Conservation (phyloP, 208 protist genomes). For the Spongospora subterranea region DNA sequence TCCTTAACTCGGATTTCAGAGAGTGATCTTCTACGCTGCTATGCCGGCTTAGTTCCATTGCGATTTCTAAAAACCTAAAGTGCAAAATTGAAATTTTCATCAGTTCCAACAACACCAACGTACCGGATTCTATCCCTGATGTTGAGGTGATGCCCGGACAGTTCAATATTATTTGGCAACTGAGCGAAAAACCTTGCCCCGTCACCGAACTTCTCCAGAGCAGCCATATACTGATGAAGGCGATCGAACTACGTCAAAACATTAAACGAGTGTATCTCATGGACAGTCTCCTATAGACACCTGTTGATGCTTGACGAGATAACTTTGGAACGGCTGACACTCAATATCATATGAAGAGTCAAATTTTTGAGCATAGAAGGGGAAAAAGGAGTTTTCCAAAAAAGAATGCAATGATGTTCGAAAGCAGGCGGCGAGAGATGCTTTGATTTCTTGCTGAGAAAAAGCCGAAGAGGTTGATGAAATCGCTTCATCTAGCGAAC, state of each 20-base stretch:
- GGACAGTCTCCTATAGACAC: background rate
- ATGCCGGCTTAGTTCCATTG: background rate
- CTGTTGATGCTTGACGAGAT: slow-evolving; percentile 23
- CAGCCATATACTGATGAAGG: background rate
- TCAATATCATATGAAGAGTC: background rate
- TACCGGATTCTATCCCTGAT: slow-evolving; percentile 30
- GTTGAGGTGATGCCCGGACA: background rate
- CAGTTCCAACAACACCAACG: background rate
- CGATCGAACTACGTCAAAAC: slow-evolving; percentile 1
- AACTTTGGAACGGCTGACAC: background rate
- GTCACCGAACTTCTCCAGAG: background rate
- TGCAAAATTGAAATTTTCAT: background rate
- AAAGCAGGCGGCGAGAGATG: background rate
- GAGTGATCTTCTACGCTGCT: background rate
- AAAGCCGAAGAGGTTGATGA: background rate
- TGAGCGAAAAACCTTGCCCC: slow-evolving; percentile 17
- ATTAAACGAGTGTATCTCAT: background rate
- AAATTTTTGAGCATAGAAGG: background rate
- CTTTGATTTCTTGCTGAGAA: background rate
- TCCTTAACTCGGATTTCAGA: slow-evolving; percentile 2
- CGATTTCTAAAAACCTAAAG: background rate
- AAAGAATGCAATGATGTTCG: background rate
- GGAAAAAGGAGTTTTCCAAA: slow-evolving; percentile 30
- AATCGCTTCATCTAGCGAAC: background rate
- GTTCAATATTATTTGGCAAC: background rate